Base-by-base conservation (phyloP, 2,329 filamentous ascomycete species). In the Aspergillus novoparasiticus region DNA sequence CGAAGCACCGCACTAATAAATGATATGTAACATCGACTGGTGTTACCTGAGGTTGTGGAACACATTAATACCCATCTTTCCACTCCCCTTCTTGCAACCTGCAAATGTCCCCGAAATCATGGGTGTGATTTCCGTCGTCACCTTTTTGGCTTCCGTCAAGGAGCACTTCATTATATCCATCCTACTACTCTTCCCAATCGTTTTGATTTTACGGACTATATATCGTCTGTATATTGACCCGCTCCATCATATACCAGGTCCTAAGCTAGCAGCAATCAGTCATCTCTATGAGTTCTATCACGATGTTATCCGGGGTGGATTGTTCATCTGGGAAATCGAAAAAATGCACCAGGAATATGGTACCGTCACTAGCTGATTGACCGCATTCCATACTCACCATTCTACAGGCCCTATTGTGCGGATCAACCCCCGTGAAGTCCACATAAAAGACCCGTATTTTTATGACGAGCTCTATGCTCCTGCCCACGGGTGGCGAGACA, bases 351-450 rank as follows among this genome's bases (percentile, higher is more conserved):
- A 69, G 41, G 56, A 72, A 66, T 73, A 76, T 62, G 72, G 73
- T 73, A 21, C 3, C 32, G 8, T 12, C 6, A 14, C 23, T 43
- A 8, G 19, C 8, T 3, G 11, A 28, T 11, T 36, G 2, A 21
- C 21, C n/a, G n/a, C 30, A 11, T 12, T 10, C 6, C 4, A 23
- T 45, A 1, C 43, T 45, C 6, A 45, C 19, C n/a, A 45, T 21
- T 11, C 2, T 14, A 14, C 4, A 76, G 74, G 76, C 19, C 75
- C 76, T 0, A 75, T 79, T 28, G 71, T 80, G 2, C 73, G 78
- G 14, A 73, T 79, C 60, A 75, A 69, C 34, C 76, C 77, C 0
- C 64, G 70, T 21, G 77, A 80, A 63, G 50, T 80, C 1, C 78
- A 80, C 59, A 71, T 79, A 32, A 67, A 61, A 4, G 78, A 79